These are phyloP conservation scores for Pythium biforme DNA, from an alignment of 352 stramenopile species.

Conservation along the genomic window DNA sequence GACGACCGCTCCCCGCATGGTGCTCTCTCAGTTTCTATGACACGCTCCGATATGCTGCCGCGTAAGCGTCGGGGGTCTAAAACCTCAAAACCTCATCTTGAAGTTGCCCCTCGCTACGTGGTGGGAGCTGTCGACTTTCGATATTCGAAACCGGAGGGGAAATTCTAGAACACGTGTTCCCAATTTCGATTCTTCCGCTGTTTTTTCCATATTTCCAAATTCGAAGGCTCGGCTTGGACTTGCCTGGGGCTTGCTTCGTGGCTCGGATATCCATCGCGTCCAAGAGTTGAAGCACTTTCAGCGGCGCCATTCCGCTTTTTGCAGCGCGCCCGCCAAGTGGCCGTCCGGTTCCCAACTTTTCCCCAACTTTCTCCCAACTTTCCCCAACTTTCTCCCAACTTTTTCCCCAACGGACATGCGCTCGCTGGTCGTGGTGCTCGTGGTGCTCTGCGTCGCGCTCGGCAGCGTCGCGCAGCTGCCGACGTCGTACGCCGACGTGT, in stretches of 20 bases:
- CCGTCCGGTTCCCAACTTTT: background rate
- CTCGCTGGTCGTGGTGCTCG: slow-evolving; percentile 23
- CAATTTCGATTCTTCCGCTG: slow-evolving; percentile 22
- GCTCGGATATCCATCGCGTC: background rate
- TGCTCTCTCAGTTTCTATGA: slow-evolving; percentile 1
- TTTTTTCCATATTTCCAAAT: slow-evolving; percentile 13
- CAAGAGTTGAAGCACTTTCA: slow-evolving; percentile 3
- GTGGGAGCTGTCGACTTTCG: slow-evolving; percentile 1
- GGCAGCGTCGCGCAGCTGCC: slow-evolving; percentile 24
- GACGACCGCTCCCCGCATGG: slow-evolving; percentile 11
- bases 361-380: background rate
- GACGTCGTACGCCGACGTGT: slow-evolving; percentile 16
- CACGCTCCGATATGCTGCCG: slow-evolving; percentile 10
- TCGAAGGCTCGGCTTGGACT: background rate
- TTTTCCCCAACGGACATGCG: slow-evolving; percentile 4
- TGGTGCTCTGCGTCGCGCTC: slow-evolving; percentile 27
- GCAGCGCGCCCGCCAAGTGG: background rate
- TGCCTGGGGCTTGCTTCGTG: background rate
- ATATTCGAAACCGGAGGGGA: slow-evolving; percentile 19
- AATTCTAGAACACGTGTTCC: slow-evolving; percentile 35
- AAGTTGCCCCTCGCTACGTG: no score
- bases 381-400: no score
- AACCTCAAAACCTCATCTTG: slow-evolving; percentile 31
- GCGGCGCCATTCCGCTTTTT: slow-evolving; percentile 25
- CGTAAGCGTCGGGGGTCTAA: slow-evolving; percentile 3